These are phyloP conservation scores for Kokia cookei DNA, from an alignment of 441 rosid genomes.

Conservation along the genomic window DNA sequence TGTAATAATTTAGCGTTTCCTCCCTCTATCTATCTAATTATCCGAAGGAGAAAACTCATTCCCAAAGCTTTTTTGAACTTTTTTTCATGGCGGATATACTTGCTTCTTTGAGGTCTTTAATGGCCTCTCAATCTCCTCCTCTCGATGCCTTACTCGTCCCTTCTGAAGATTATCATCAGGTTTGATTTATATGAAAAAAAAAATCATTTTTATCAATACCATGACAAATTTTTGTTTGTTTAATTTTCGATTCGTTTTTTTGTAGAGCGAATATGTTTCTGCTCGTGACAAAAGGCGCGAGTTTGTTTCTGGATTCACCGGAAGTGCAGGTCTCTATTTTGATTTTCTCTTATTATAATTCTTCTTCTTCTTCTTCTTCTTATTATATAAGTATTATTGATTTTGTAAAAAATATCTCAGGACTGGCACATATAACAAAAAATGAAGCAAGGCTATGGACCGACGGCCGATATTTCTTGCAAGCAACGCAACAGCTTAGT, in stretches of 20 bases:
- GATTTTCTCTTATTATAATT: background rate
- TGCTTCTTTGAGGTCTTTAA: slow-evolving; percentile 64
- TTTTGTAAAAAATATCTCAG: slow-evolving; percentile 24
- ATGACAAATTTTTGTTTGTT: background rate
- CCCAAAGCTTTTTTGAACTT: background rate
- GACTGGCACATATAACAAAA: slow-evolving; percentile 72
- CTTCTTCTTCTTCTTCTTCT: background rate
- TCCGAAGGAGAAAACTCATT: background rate
- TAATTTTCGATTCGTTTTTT: background rate
- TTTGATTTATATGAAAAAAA: background rate
- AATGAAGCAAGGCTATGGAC: slow-evolving; percentile 86
- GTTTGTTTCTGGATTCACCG: slow-evolving; percentile 87
- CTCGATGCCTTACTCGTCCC: slow-evolving; percentile 81
- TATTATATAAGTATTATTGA: background rate
- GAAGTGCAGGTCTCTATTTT: slow-evolving; percentile 64
- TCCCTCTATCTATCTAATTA: background rate
- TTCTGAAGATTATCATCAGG: slow-evolving; percentile 91
- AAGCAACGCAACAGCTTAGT: slow-evolving; percentile 77
- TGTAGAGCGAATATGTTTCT: slow-evolving; percentile 90
- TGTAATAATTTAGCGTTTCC: background rate
- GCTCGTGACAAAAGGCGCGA: slow-evolving; percentile 76
- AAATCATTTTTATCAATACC: too few relatives aligned
- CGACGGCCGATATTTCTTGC: slow-evolving; percentile 88
- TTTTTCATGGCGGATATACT: slow-evolving; percentile 56
- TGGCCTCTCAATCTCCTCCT: slow-evolving; percentile 95